A percentile compares a stretch with the other conserved stretches of the same genome.
Evolutionary conservation across 106 monocot species (phyloP).

Genomic region (Dioscorea zingiberensis): DNA sequence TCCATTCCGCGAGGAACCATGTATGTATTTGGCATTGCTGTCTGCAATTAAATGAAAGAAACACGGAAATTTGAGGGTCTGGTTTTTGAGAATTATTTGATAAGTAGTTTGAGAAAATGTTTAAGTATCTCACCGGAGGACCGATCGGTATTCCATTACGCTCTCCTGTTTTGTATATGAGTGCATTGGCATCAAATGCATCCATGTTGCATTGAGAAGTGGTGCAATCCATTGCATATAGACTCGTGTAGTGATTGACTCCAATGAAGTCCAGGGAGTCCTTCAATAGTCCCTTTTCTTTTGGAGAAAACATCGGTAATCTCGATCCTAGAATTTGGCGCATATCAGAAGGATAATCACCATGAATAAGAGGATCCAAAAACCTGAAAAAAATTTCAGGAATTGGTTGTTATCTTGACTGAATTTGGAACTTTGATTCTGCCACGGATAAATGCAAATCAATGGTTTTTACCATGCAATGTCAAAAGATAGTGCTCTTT

Average conservation of each 20-base stretch:
- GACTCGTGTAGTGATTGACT: constrained; percentile 45
- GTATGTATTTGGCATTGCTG: constrained; percentile 18
- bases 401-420: neutral
- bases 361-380: constrained; percentile 35
- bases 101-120: no score
- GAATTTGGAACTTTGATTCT: no score
- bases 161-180: constrained; percentile 11
- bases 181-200: constrained; percentile 5
- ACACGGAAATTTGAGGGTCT: no score
- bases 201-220: constrained; percentile 24
- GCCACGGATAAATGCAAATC: no score
- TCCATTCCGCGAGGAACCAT: constrained; percentile 58
- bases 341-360: constrained; percentile 40
- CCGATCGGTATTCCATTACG: constrained; percentile 25
- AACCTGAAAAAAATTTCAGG: constrained; percentile 8
- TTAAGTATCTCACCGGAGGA: constrained; percentile 12
- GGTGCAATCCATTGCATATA: constrained; percentile 51
- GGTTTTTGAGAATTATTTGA: no score
- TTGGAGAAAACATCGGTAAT: constrained; percentile 27
- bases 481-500: constrained; percentile 29
- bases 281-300: constrained; percentile 23
- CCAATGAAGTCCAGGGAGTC: constrained; percentile 58
- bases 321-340: constrained; percentile 15
- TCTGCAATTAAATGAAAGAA: constrained; percentile 17
- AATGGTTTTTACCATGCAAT: constrained; percentile 30